Percentiles rank a stretch among this genome's conserved stretches.
These are phyloP conservation scores for Collybiopsis luxurians DNA, from an alignment of 768 basidiomycete species.

Conservation along the genomic window DNA sequence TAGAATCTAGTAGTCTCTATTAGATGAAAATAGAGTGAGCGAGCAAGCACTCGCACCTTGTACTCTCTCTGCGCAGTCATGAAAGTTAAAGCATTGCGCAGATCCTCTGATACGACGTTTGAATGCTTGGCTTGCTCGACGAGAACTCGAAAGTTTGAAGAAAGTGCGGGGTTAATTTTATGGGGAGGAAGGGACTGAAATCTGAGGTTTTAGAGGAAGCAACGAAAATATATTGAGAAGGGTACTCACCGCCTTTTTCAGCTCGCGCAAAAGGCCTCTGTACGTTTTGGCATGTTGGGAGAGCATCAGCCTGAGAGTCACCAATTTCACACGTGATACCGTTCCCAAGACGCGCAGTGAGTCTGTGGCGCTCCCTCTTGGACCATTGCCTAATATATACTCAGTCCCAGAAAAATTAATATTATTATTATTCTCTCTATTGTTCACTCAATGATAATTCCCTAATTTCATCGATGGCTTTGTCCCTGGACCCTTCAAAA, in stretches of 20 bases:
- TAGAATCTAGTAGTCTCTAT: constrained; percentile 47
- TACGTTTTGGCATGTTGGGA: constrained; percentile 38
- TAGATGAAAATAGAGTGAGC: background rate
- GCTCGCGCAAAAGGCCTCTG: constrained; percentile 51
- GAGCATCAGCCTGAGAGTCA: constrained; percentile 18
- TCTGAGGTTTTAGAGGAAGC: background rate
- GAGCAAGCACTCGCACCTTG: constrained; percentile 48
- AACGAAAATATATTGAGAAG: background rate
- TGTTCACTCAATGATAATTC: too few relatives aligned
- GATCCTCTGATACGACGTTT: constrained; percentile 38
- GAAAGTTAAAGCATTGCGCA: constrained; percentile 64
- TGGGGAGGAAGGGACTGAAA: constrained; percentile 29
- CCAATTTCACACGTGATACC: too few relatives aligned
- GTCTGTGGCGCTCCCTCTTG: too few relatives aligned
- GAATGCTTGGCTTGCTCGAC: constrained; percentile 39
- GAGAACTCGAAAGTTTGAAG: constrained; percentile 51
- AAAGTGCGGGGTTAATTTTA: constrained; percentile 40
- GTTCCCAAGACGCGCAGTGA: background rate
- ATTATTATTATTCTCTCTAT: too few relatives aligned
- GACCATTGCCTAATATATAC: too few relatives aligned
- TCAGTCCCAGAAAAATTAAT: too few relatives aligned
- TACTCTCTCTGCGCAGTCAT: constrained; percentile 71
- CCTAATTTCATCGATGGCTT: too few relatives aligned
- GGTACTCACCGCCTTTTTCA: constrained; percentile 47
- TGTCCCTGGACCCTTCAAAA: background rate